Conservation (phyloP, 2,329 filamentous ascomycete genomes). For the Parastagonospora avenae region DNA sequence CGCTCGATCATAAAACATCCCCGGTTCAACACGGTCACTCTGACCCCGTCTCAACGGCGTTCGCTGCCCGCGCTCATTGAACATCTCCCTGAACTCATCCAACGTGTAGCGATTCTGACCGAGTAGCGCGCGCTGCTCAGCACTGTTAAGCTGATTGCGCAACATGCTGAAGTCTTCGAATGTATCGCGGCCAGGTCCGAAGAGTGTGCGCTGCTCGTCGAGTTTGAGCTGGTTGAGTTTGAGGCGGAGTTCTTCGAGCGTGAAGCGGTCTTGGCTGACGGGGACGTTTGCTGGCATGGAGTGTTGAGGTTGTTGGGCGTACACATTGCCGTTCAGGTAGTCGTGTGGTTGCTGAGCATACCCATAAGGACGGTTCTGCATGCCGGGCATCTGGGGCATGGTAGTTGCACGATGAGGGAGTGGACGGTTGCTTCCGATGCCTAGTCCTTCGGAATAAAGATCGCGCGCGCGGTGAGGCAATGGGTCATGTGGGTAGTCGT, state of each 20-base stretch:
- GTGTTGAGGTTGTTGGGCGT: neutral
- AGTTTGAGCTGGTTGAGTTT: neutral
- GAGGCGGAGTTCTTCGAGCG: neutral
- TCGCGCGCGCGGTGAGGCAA: neutral
- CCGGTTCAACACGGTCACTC: neutral
- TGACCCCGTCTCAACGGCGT: neutral
- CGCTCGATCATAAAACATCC: no score
- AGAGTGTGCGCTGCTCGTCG: neutral
- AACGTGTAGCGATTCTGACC: neutral
- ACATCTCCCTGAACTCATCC: neutral
- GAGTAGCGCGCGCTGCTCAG: neutral
- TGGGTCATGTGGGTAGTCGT: constrained; percentile 1
- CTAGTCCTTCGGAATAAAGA: neutral
- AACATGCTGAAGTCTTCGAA: no score
- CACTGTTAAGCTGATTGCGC: no score
- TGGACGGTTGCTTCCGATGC: neutral
- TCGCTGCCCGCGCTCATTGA: neutral
- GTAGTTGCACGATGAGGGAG: neutral
- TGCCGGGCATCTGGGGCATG: neutral
- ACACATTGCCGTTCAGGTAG: neutral
- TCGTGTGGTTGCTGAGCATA: neutral
- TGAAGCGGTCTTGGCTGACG: neutral
- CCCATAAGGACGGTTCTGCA: neutral
- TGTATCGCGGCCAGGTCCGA: neutral
- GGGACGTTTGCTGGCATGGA: neutral